Conservation (phyloP, 2,329 filamentous ascomycete species). For the Alternaria incomplexa region DNA sequence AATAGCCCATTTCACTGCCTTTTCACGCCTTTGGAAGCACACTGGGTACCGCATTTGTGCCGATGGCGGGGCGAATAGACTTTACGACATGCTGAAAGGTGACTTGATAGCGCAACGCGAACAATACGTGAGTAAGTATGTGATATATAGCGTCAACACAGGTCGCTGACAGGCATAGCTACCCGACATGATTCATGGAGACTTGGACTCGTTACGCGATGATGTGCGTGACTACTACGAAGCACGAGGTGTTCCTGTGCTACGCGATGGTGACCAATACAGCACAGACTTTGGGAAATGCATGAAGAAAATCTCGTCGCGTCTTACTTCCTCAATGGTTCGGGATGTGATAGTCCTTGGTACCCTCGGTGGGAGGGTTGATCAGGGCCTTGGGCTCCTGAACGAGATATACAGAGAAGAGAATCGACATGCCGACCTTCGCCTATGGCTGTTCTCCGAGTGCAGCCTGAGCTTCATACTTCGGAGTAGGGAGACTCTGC, state of each 20-base stretch:
- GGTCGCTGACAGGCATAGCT: slow-evolving; percentile 32
- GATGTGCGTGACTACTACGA: slow-evolving; percentile 71
- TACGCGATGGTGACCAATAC: slow-evolving; percentile 79
- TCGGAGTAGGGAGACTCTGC: slow-evolving; percentile 69
- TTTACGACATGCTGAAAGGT: slow-evolving; percentile 60
- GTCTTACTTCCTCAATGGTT: slow-evolving; percentile 44
- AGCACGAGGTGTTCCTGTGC: slow-evolving; percentile 64
- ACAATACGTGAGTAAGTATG: slow-evolving; percentile 38
- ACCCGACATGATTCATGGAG: slow-evolving; percentile 76
- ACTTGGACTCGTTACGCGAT: slow-evolving; percentile 81
- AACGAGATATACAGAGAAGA: slow-evolving; percentile 75
- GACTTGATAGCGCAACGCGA: slow-evolving; percentile 25
- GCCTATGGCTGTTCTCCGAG: slow-evolving; percentile 79
- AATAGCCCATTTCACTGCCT: slow-evolving; percentile 56
- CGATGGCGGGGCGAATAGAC: slow-evolving; percentile 86
- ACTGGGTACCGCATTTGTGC: slow-evolving; percentile 77
- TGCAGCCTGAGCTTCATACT: slow-evolving; percentile 84
- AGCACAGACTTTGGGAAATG: slow-evolving; percentile 88
- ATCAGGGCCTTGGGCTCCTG: slow-evolving; percentile 88
- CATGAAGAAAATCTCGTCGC: slow-evolving; percentile 63
- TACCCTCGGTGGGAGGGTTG: slow-evolving; percentile 86
- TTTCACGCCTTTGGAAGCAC: slow-evolving; percentile 55
- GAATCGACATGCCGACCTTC: slow-evolving; percentile 49
- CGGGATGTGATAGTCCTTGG: slow-evolving; percentile 80
- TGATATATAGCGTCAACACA: not conserved